phyloP scores from a whole-genome alignment of 345 rosid species.

The Boechera divaricarpa region DNA sequence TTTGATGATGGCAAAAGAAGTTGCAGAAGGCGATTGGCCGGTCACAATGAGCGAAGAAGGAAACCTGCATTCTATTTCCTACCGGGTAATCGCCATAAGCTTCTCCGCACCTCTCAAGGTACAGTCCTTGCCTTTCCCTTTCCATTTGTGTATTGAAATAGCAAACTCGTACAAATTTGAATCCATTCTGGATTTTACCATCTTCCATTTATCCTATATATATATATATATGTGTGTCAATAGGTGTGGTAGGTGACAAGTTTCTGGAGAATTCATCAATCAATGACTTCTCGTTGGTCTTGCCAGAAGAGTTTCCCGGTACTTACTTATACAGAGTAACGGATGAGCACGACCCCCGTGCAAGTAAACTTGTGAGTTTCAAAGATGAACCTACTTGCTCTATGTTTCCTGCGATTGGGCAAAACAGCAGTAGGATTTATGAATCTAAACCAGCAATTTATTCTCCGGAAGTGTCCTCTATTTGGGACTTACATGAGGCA shows the following conservation, averaged over 20 bases:
- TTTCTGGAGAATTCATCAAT: conserved; percentile 45
- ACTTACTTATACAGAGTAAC: conserved; percentile 49
- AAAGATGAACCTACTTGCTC: conserved; percentile 53
- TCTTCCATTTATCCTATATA: neutral
- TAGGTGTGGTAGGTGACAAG: conserved; percentile 46
- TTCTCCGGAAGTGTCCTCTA: conserved; percentile 42
- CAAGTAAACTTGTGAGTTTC: conserved; percentile 54
- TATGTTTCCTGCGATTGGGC: conserved; percentile 46
- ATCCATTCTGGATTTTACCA: neutral
- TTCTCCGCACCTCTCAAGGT: conserved; percentile 61
- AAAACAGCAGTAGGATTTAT: conserved; percentile 39
- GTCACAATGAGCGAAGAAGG: conserved; percentile 85
- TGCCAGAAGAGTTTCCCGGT: conserved; percentile 58
- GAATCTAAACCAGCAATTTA: conserved; percentile 25
- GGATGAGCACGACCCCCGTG: conserved; percentile 49
- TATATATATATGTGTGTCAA: neutral
- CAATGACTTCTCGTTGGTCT: conserved; percentile 55
- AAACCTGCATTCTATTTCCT: conserved; percentile 64
- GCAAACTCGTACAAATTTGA: neutral
- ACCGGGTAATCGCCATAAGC: conserved; percentile 55
- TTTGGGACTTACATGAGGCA: conserved; percentile 44
- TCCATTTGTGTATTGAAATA: neutral
- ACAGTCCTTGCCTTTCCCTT: conserved; percentile 19
- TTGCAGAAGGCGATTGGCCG: conserved; percentile 86
- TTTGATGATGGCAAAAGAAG: conserved; percentile 90